Conservation (phyloP, 225 moss, liverwort and hornwort genomes). For the Physcomitrellopsis africana region DNA sequence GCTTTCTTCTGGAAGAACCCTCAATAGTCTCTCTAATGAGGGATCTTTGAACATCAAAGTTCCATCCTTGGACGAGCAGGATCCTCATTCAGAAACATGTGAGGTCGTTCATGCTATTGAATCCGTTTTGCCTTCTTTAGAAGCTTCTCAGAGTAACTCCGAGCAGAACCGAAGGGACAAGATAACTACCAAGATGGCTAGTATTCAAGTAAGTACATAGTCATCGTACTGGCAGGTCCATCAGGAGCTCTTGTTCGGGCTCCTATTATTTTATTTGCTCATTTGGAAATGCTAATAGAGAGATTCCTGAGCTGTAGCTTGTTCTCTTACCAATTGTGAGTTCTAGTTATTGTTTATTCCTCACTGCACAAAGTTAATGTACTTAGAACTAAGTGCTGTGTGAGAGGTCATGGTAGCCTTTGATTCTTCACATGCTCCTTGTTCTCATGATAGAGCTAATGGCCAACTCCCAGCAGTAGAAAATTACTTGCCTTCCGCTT, state of each 20-base stretch:
- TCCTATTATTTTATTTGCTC: constrained; percentile 7
- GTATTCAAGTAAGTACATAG: constrained; percentile 64
- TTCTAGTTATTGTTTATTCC: constrained; percentile 29
- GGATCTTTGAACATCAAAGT: constrained; percentile 61
- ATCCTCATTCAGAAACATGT: constrained; percentile 55
- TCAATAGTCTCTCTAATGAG: constrained; percentile 41
- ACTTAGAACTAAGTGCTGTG: neutral
- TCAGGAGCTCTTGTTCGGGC: constrained; percentile 11
- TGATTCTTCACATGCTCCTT: constrained; percentile 14
- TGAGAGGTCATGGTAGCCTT: constrained; percentile 23
- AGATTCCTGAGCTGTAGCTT: constrained; percentile 19
- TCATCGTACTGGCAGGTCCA: constrained; percentile 13
- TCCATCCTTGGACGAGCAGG: constrained; percentile 61
- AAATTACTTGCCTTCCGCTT: constrained; percentile 43
- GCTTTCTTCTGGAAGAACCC: constrained; percentile 31
- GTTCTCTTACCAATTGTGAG: constrained; percentile 23
- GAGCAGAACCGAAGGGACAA: constrained; percentile 48
- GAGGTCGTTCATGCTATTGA: constrained; percentile 60
- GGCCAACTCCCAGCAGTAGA: constrained; percentile 39
- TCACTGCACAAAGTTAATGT: constrained; percentile 18
- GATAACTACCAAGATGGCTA: constrained; percentile 50
- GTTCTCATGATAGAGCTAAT: constrained; percentile 31
- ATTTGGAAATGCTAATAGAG: constrained; percentile 6
- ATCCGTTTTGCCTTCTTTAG: constrained; percentile 44
- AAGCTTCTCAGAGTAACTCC: constrained; percentile 49